Evolutionary conservation across 208 protist species (phyloP), one percentile per base, ranked within the genome.

Genomic region (Crithidia fasciculata): DNA sequence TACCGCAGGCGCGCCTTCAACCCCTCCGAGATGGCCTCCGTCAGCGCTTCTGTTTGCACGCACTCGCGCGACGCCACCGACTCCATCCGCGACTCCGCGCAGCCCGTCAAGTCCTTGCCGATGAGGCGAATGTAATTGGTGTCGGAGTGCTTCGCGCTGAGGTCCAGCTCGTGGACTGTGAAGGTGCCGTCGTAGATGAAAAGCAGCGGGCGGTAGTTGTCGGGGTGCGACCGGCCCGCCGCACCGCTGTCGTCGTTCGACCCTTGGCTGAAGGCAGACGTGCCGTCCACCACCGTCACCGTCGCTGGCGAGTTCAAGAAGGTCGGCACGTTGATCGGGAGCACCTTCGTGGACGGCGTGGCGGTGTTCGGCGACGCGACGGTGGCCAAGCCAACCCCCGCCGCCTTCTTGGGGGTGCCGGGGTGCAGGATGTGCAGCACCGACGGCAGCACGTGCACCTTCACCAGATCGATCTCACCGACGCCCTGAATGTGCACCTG

Each of bases 41-140:
- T 93, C 0, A 96, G 77, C 41, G 80, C 88, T 56, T 96, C 86
- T 52, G 85, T 86, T 61, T 91, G 82, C 16, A 96, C 88, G 74
- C 92, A 96, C 80, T 96, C 89, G 3, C 88, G 87, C 59, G 92
- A 96, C 66, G 80, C 85, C 54, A 93, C 73, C 53, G 56, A 71
- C 61, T 92, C 88, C 2, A 79, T 73, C 4, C 85, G 72, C 5
- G 87, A 87, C 64, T 90, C 82, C 4, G 83, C 88, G 66, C 80
- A 89, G 9, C 92, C 92, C 0, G 79, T 87, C 50, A 96, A 61
- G 9, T 82, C 82, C 47, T 72, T 82, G 3, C 86, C 92, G 19
- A 80, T 60, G 9, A 94, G 67, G 54, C 93, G 89, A 19, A 89
- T 43, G 57, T 87, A 94, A 69, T 96, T 96, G 45, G 75, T 66